phyloP scores from a whole-genome alignment of 1,284 basidiomycete genomes.

The Microbotryum saponariae region DNA sequence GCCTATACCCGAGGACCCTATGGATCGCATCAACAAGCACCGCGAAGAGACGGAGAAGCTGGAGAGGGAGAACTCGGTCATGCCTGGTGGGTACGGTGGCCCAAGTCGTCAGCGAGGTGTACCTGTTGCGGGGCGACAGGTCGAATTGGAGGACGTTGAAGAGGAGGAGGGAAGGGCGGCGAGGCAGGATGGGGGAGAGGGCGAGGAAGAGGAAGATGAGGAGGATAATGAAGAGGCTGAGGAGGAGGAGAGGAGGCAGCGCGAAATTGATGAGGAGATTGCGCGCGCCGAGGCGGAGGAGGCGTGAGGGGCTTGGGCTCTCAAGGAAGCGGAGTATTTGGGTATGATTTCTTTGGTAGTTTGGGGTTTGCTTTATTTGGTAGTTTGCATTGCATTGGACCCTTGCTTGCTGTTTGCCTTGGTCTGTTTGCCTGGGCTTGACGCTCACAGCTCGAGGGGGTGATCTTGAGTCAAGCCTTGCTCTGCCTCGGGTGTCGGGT shows the following conservation, averaged over 20 bases:
- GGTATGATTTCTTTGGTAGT: no score
- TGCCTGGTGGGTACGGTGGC: slow-evolving; percentile 1
- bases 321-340: not conserved
- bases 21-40: slow-evolving; percentile 30
- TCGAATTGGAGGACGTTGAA: not conserved
- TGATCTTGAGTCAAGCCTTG: no score
- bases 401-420: no score
- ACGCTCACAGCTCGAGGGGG: no score
- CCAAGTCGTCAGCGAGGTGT: slow-evolving; percentile 2
- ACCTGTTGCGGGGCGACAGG: slow-evolving; percentile 2
- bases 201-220: slow-evolving; percentile 15
- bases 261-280: slow-evolving; percentile 3
- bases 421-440: no score
- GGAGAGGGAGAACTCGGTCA: not conserved
- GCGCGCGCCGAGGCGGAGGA: slow-evolving; percentile 1
- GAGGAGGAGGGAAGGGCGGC: slow-evolving; percentile 1
- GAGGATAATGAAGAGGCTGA: slow-evolving; percentile 11
- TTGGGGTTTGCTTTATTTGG: no score
- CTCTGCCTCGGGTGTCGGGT: no score
- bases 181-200: slow-evolving; percentile 6
- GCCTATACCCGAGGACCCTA: slow-evolving; percentile 32
- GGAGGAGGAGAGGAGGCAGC: slow-evolving; percentile 4
- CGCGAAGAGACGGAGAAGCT: slow-evolving; percentile 13
- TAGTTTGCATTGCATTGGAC: no score
- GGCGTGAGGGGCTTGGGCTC: not conserved